A percentile compares a stretch with the other conserved stretches of the same genome.
Conservation (phyloP, 73 alveolate species). For the Tetrahymena thermophila region DNA sequence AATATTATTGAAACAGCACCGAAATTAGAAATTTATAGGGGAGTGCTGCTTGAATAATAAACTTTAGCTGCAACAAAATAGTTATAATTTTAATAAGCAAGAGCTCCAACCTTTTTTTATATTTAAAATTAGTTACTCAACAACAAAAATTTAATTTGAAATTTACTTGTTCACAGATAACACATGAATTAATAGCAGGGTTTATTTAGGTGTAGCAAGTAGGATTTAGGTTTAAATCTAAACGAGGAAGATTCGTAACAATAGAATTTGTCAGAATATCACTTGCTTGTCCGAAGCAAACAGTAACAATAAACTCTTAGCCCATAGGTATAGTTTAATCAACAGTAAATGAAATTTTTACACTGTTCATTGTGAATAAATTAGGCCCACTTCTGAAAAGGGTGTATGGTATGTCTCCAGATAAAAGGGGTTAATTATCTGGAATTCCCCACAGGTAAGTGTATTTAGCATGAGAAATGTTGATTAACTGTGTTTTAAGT, state of each 20-base stretch:
- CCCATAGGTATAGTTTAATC: neutral
- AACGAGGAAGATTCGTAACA: neutral
- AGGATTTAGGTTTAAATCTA: neutral
- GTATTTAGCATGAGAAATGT: neutral
- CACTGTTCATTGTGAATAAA: neutral
- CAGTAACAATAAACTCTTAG: neutral
- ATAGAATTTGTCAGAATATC: neutral
- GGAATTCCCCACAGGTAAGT: neutral
- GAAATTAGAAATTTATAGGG: neutral
- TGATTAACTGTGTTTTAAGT: neutral
- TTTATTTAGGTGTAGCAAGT: neutral
- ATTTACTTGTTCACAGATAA: neutral
- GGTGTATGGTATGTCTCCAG: neutral
- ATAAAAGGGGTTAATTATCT: neutral
- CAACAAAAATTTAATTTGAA: neutral
- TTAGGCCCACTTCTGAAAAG: neutral
- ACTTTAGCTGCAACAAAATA: neutral
- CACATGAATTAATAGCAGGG: neutral
- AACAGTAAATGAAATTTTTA: neutral
- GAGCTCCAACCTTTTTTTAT: neutral
- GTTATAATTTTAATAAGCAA: neutral
- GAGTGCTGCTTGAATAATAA: neutral
- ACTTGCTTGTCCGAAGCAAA: neutral
- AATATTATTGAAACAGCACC: neutral
- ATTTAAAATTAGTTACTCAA: neutral